These are phyloP conservation scores for Rugonectria rugulosa DNA, from an alignment of 2,329 filamentous ascomycete genomes.

Conservation along the genomic window DNA sequence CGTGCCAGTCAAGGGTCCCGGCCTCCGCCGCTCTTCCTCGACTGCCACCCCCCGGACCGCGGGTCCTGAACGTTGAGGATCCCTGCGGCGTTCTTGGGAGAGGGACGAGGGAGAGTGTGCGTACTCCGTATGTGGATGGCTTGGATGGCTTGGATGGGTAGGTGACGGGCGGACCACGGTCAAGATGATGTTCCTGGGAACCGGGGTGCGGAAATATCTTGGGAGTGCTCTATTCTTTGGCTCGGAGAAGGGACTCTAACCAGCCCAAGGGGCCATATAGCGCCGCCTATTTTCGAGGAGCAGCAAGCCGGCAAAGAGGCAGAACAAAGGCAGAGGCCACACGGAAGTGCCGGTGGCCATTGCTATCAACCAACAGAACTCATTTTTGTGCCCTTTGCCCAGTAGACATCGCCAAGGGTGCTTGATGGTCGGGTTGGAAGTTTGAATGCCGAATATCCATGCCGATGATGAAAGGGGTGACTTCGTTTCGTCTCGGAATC, in stretches of 20 bases:
- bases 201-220: no score
- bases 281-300: no score
- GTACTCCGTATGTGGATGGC: neutral
- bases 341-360: neutral
- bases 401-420: neutral
- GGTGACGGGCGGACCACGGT: no score
- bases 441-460: neutral
- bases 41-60: conserved; percentile 7
- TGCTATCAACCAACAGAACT: conserved; percentile 5
- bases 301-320: no score
- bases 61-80: neutral
- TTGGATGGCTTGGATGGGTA: neutral
- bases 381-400: conserved; percentile 15
- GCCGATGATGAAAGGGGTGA: conserved; percentile 5
- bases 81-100: neutral
- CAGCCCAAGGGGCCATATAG: no score
- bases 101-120: no score
- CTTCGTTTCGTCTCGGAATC: conserved; percentile 3
- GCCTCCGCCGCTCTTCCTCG: conserved; percentile 11
- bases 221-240: no score
- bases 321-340: neutral
- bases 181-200: no score
- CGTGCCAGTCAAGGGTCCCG: conserved; percentile 19
- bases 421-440: neutral
- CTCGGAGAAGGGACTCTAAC: no score